Conservation (phyloP, 148 eudicot species). For the Heliamphora exappendiculata region DNA sequence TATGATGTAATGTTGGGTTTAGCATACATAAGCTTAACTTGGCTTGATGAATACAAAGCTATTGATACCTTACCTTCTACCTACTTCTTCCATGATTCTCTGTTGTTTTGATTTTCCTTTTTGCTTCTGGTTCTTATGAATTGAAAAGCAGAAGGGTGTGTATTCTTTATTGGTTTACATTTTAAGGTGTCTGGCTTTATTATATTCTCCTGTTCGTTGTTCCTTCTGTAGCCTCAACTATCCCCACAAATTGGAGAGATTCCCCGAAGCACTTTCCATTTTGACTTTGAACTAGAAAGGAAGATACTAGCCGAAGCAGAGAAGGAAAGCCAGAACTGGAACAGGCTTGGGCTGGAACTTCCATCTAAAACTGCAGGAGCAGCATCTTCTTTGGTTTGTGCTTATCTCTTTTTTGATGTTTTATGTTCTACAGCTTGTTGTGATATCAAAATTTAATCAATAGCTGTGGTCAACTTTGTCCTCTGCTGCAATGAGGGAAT, state of each 20-base stretch:
- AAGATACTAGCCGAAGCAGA: conserved; percentile 82
- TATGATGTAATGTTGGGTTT: neutral
- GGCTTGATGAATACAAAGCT: neutral
- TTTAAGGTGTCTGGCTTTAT: neutral
- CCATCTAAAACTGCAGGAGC: conserved; percentile 58
- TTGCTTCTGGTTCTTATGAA: neutral
- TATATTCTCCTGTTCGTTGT: neutral
- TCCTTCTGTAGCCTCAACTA: conserved; percentile 60
- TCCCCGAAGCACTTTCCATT: conserved; percentile 77
- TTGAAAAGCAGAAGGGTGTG: neutral
- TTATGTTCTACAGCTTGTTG: neutral
- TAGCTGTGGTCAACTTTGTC: neutral
- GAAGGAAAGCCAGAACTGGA: conserved; percentile 77
- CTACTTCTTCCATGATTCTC: neutral
- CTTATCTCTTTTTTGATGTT: neutral
- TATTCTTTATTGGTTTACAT: neutral
- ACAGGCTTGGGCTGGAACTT: conserved; percentile 58
- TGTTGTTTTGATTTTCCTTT: neutral
- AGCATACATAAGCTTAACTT: neutral
- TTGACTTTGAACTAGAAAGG: conserved; percentile 79
- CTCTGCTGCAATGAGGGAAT: neutral
- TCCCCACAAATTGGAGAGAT: conserved; percentile 75
- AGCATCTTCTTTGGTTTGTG: conserved; percentile 37
- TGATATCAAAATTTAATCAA: neutral
- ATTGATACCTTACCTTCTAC: neutral